Conservation (phyloP, 441 rosid species). For the Euphorbia schlechtendalii region DNA sequence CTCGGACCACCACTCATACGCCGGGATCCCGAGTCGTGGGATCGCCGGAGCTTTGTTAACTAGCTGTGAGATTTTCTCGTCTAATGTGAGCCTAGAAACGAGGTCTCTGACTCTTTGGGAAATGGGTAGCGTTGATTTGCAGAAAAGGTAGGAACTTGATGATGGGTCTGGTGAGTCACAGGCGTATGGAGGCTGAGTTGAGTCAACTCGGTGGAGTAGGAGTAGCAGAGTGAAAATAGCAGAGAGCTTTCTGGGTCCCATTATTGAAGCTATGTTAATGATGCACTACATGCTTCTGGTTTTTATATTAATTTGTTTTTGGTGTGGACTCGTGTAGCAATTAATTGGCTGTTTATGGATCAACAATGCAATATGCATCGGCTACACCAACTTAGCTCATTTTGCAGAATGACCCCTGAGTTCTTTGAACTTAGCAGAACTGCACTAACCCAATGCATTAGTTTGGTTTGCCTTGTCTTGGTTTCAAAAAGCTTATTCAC, state of each 20-base stretch:
- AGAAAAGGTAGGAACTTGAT: slow-evolving; percentile 35
- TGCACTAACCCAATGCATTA: no score
- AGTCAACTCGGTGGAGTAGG: slow-evolving; percentile 7
- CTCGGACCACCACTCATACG: slow-evolving; percentile 98
- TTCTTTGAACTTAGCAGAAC: no score
- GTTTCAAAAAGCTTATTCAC: no score
- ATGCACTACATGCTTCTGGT: no score
- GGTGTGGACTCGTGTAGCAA: no score
- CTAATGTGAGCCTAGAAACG: slow-evolving; percentile 54
- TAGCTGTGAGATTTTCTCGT: slow-evolving; percentile 68
- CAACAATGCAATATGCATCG: no score
- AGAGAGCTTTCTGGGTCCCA: neutral
- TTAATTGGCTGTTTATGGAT: no score
- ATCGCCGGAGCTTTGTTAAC: slow-evolving; percentile 62
- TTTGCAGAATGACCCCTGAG: no score
- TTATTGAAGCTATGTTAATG: no score
- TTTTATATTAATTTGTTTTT: no score
- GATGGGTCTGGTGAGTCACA: slow-evolving; percentile 24
- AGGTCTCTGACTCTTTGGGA: slow-evolving; percentile 63
- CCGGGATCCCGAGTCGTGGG: slow-evolving; percentile 75
- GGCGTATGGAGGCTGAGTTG: slow-evolving; percentile 24
- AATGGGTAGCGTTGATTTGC: slow-evolving; percentile 43
- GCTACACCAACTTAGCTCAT: no score
- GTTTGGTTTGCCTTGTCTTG: no score
- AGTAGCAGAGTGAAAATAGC: slow-evolving; percentile 2